Conservation (phyloP, 139 green algal species). For the Volvox reticuliferus region DNA sequence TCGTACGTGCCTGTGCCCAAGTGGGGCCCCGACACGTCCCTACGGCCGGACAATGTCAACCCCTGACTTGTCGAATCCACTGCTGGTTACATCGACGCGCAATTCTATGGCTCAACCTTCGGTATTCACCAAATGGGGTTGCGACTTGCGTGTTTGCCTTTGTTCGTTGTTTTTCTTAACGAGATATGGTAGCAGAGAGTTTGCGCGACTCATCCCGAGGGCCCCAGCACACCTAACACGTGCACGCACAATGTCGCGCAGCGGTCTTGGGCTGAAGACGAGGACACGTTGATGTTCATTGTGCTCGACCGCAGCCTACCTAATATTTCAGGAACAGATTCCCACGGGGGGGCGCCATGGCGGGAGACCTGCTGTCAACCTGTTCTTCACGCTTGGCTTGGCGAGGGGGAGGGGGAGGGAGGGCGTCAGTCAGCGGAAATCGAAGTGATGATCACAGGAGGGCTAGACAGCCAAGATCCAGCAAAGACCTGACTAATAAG, state of each 20-base stretch:
- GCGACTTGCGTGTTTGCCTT: too few species aligned
- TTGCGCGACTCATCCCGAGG: too few species aligned
- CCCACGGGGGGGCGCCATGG: conserved; percentile 60
- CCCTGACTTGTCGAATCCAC: too few species aligned
- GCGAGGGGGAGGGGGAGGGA: conserved; percentile 50
- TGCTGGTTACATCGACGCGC: too few species aligned
- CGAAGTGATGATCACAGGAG: conserved; percentile 87
- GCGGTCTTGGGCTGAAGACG: conserved; percentile 76
- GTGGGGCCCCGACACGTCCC: too few species aligned
- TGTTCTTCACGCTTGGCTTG: conserved; percentile 63
- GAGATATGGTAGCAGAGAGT: too few species aligned
- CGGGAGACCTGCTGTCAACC: conserved; percentile 65
- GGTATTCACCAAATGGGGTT: too few species aligned
- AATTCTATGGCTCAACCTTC: too few species aligned
- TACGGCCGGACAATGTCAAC: too few species aligned
- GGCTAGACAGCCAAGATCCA: conserved; percentile 62
- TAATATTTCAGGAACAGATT: conserved; percentile 56
- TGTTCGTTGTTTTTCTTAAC: too few species aligned
- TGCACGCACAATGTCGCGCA: not conserved
- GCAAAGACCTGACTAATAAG: conserved; percentile 58
- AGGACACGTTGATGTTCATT: conserved; percentile 90
- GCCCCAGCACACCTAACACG: too few species aligned
- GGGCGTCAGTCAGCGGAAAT: conserved; percentile 57
- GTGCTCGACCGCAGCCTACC: conserved; percentile 68
- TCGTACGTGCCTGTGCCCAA: not conserved